Conservation (phyloP, 2,329 filamentous ascomycete species). For the Penicillium italicum region DNA sequence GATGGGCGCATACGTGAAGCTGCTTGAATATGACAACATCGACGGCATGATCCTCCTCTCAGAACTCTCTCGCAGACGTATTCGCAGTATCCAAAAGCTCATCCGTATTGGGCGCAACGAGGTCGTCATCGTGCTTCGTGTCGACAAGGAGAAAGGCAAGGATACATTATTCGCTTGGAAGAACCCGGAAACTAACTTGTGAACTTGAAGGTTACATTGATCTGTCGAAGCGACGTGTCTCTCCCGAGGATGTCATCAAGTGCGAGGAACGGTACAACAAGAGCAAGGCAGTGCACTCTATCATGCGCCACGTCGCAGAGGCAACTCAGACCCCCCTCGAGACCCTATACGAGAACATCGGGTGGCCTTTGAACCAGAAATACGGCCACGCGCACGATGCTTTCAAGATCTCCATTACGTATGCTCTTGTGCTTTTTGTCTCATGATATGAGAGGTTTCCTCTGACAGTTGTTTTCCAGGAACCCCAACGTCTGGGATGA, state of each 20-base stretch:
- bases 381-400: constrained; percentile 96
- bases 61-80: constrained; percentile 95
- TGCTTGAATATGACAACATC: constrained; percentile 99
- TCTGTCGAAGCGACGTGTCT: constrained; percentile 96
- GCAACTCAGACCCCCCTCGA: constrained; percentile 95
- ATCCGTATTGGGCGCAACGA: constrained; percentile 98
- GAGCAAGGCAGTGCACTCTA: constrained; percentile 98
- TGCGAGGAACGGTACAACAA: constrained; percentile 99
- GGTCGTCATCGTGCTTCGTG: constrained; percentile 95
- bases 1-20: constrained; percentile 99
- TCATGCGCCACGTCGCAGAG: constrained; percentile 98
- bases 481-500: constrained; percentile 97
- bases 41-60: constrained; percentile 99
- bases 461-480: constrained; percentile 43
- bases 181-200: constrained; percentile 18
- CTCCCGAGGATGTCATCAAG: constrained; percentile 94
- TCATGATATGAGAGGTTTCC: not conserved
- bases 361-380: constrained; percentile 96
- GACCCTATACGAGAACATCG: constrained; percentile 87
- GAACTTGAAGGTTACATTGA: constrained; percentile 76
- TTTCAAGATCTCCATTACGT: constrained; percentile 99
- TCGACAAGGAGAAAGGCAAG: constrained; percentile 96
- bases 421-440: constrained; percentile 32
- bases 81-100: constrained; percentile 97
- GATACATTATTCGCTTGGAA: constrained; percentile 1